Base-by-base conservation (phyloP, 345 rosid species). In the Linum tenue region DNA sequence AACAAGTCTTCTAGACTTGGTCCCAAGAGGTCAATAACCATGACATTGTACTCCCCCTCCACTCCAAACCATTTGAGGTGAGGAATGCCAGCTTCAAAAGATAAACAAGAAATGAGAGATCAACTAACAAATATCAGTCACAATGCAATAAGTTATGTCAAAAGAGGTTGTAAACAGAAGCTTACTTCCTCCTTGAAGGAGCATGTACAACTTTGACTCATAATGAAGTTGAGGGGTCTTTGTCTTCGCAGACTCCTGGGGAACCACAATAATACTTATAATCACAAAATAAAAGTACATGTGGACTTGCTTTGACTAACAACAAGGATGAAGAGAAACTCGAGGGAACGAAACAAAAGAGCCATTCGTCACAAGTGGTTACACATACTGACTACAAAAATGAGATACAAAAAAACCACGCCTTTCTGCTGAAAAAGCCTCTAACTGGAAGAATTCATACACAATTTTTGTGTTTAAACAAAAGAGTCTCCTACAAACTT, bases 161-260 rank as follows among this genome's bases (percentile, higher is more conserved):
- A 48, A 15, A 48, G 53, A 1, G 31, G 31, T 22, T 22, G 31
- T 22, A 22, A 48, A 48, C 14, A 15, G 37, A 7, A 57, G 17
- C 60, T 57, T 57, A 57, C 60, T 57, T 12, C 60, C 60, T 22
- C 60, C 60, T 57, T 57, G 60, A 10, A 57, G 60, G 22, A 57
- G 60, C 60, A 57, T 57, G 22, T 57, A 57, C 60, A 57, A 10
- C 22, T 57, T 57, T 57, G 60, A 57, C 60, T 57, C 60, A 57
- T 57, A 57, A 11, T 31, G 60, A 57, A 57, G 60, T 37, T 57
- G 60, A 17, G 60, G 60, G 9, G 16, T 35, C 60, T 57, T 57
- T 4, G 60, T 57, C 60, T 57, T 57, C 37, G 7, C 60, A 57
- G 60, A 57, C 22, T 57, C 60, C 60, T 57, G 38, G 60, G 16